Conservation (phyloP, 2,329 filamentous ascomycete genomes). For the Exophiala dermatitidis region DNA sequence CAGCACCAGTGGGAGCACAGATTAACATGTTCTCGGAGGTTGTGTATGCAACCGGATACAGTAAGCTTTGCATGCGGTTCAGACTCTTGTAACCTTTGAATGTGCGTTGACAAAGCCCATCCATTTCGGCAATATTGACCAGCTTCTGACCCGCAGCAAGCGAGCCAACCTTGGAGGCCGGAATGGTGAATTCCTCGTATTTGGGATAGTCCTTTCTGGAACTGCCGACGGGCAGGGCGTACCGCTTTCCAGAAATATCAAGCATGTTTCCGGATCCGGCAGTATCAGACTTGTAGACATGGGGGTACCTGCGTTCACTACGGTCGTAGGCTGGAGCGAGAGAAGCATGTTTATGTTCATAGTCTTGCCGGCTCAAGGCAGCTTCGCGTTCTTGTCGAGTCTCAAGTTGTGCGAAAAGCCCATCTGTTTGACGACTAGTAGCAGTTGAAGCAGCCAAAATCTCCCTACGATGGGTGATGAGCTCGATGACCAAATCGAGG, state of each 20-base stretch:
- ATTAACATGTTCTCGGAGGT: constrained; percentile 98
- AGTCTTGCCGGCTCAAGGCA: constrained; percentile 66
- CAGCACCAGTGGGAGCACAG: constrained; percentile 92
- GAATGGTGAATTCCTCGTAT: constrained; percentile 85
- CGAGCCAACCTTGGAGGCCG: constrained; percentile 69
- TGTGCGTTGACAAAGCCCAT: constrained; percentile 81
- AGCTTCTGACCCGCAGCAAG: constrained; percentile 67
- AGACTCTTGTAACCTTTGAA: constrained; percentile 90
- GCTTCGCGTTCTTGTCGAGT: constrained; percentile 72
- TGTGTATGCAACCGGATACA: constrained; percentile 90
- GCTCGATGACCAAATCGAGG: constrained; percentile 82
- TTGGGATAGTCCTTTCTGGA: constrained; percentile 63
- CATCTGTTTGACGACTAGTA: constrained; percentile 35
- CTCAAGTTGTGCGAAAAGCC: constrained; percentile 53
- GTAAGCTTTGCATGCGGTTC: constrained; percentile 96
- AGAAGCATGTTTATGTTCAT: constrained; percentile 70
- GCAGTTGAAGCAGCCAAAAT: constrained; percentile 47
- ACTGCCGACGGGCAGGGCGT: constrained; percentile 70
- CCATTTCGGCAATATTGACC: constrained; percentile 71
- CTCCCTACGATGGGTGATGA: constrained; percentile 69
- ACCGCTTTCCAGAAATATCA: constrained; percentile 71
- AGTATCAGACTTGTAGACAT: constrained; percentile 66
- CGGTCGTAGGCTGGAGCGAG: constrained; percentile 65
- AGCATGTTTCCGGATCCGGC: constrained; percentile 81
- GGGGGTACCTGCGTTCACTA: constrained; percentile 72